phyloP scores from a whole-genome alignment of 345 rosid genomes.

The Mercurialis annua region DNA sequence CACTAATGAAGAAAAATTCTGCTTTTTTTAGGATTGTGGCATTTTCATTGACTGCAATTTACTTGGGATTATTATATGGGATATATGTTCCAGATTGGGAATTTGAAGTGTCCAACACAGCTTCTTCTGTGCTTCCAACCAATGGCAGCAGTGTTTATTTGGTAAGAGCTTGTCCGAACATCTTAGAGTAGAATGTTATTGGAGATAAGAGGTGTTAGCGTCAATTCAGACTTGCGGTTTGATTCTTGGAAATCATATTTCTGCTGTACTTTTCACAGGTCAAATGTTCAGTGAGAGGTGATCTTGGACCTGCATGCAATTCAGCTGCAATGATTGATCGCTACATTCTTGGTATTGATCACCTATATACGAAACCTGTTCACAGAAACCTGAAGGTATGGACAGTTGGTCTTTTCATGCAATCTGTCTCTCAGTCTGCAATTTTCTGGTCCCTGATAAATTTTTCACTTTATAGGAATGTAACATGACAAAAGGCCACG shows the following conservation, averaged over 20 bases:
- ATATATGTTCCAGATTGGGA: conserved; percentile 50
- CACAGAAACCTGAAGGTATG: conserved; percentile 44
- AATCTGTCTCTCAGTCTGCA: not conserved
- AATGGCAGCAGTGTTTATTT: conserved; percentile 21
- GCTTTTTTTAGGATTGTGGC: conserved; percentile 34
- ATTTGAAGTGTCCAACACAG: conserved; percentile 18
- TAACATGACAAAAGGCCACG: conserved; percentile 28
- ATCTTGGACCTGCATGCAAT: conserved; percentile 49
- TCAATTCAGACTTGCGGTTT: not conserved
- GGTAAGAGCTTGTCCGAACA: conserved; percentile 24
- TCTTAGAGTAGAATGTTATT: not conserved
- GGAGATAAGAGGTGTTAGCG: not conserved
- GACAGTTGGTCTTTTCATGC: not conserved
- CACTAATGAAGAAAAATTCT: not conserved
- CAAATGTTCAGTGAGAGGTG: conserved; percentile 43
- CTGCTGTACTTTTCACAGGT: conserved; percentile 27
- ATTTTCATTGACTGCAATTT: conserved; percentile 30
- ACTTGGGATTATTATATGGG: conserved; percentile 36
- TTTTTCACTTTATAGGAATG: conserved; percentile 33
- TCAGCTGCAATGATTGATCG: conserved; percentile 50
- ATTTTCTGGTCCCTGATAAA: not conserved
- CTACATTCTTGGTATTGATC: conserved; percentile 36
- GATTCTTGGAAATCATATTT: not conserved
- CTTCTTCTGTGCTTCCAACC: conserved; percentile 14
- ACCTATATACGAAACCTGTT: conserved; percentile 40